Base-by-base conservation (phyloP, 306 rosid species). In the Sicyos baderoa region DNA sequence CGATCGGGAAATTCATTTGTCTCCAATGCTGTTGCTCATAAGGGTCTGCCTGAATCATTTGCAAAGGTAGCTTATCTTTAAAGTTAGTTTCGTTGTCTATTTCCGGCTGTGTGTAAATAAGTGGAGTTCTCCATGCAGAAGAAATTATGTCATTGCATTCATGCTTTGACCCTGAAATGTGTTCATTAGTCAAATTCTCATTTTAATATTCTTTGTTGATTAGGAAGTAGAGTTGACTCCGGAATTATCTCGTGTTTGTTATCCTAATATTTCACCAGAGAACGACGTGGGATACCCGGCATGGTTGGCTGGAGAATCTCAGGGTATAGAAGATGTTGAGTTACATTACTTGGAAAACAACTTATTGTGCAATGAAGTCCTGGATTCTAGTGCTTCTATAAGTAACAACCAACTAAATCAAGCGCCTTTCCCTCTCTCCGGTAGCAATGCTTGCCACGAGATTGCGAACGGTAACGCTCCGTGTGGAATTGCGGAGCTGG, bases 271-370 rank as follows among this genome's bases (percentile, higher is more conserved):
- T 76, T 71, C 50, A 51, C 78, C 44, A 25, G 82, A 76, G 67
- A 78, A 74, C 65, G 71, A 72, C 32, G 6, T 55, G 7, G 81
- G 70, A 27, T 74, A 73, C 71, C 63, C 73, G 15, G 70, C 70
- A 70, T 92, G 93, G 85, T 65, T 89, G 72, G 91, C 91, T 9
- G 96, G 89, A 6, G 93, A 86, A 79, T 89, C 87, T 53, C 95
- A 88, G 80, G 86, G 75, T 65, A 55, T 75, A 16, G 86, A 87
- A 13, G 68, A 68, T 78, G 50, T 44, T n/a, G 83, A 56, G 29
- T 74, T 80, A 17, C 71, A 67, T 52, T 77, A 75, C 75, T 74
- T 81, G 55, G 89, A 86, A 60, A 86, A 88, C 57, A 54, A 86
- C 72, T 82, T 89, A 54, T 68, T 89, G 52, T 89, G 98, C 87